Base-by-base conservation (phyloP, 306 rosid species). In the Sphenostylis stenocarpa region DNA sequence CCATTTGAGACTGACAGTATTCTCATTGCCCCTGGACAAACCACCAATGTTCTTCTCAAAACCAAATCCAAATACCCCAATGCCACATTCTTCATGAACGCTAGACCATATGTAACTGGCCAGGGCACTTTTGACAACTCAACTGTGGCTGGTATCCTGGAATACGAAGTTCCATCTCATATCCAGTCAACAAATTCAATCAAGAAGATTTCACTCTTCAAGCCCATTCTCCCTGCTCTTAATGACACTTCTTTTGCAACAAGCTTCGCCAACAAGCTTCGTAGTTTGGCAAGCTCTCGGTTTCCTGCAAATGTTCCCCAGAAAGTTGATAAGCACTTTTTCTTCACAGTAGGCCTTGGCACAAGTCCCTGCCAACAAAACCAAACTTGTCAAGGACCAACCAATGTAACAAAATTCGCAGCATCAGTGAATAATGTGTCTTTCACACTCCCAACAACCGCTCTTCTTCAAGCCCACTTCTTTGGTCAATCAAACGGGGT, bases 121-220 rank as follows among this genome's bases (percentile, higher is more conserved):
- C 81, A 16, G 3, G 96, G 87, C 36, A 89, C 97, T 11, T 88
- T 91, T 26, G 97, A 91, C 81, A 91, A 88, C 76, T 86, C 97
- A 45, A 91, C 87, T 5, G 87, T 91, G 45, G 91, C 90, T 8
- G 94, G 83, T 1, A 78, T 87, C 16, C 20, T 91, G 3, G 87
- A 91, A 73, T 91, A 89, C 16, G 76, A 84, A 83, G 23, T n/a
- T 5, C 83, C 80, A 13, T 47, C 72, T 19, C 52, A 48, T 47
- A 49, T 76, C 16, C 74, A 72, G 11, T 80, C 87, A 78, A 28
- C 28, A 12, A 77, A 39, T 29, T 52, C 83, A 13, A 11, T 79
- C 7, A 82, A 84, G 4, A 84, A 77, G 4, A 86, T 87, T 60
- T 68, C 81, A 52, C 81, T 87, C 51, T 78, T 80, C 39, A 87